Conservation (phyloP, 2,329 filamentous ascomycete genomes). For the Venturia pyrina region DNA sequence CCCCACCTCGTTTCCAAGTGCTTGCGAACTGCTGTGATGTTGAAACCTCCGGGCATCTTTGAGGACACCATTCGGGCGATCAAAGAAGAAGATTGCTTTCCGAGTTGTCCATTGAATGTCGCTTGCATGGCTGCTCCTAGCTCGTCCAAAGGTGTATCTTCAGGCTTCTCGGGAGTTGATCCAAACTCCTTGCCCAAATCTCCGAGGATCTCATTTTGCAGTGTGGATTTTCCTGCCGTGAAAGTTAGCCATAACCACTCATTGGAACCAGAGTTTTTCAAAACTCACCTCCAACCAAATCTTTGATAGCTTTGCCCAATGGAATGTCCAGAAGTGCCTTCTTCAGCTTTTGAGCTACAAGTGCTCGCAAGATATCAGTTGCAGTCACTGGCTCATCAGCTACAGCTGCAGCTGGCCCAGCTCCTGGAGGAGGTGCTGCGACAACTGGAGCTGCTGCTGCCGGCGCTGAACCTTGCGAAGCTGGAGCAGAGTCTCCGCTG, state of each 20-base stretch:
- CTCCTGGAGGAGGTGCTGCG: slow-evolving; percentile 53
- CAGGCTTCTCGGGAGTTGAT: slow-evolving; percentile 94
- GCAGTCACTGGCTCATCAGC: slow-evolving; percentile 80
- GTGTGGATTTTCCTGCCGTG: slow-evolving; percentile 83
- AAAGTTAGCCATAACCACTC: slow-evolving; percentile 6
- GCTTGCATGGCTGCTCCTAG: slow-evolving; percentile 91
- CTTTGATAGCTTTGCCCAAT: slow-evolving; percentile 93
- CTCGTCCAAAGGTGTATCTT: slow-evolving; percentile 94
- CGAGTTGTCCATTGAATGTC: slow-evolving; percentile 97
- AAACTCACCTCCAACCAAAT: slow-evolving; percentile 83
- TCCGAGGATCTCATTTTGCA: slow-evolving; percentile 97
- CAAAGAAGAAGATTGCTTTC: slow-evolving; percentile 89
- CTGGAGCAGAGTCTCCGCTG: slow-evolving; percentile 39
- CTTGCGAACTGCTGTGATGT: slow-evolving; percentile 91
- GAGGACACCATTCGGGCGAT: slow-evolving; percentile 93
- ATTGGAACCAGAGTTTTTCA: background rate
- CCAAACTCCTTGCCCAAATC: slow-evolving; percentile 98
- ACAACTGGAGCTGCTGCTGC: slow-evolving; percentile 43
- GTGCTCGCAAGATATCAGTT: slow-evolving; percentile 75
- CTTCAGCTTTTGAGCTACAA: slow-evolving; percentile 97
- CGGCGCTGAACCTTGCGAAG: slow-evolving; percentile 34
- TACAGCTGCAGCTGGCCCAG: slow-evolving; percentile 79
- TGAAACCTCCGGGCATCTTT: slow-evolving; percentile 99
- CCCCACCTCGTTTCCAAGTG: slow-evolving; percentile 94
- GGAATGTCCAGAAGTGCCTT: slow-evolving; percentile 83